Base-by-base conservation (phyloP, 2,329 filamentous ascomycete species). In the Ascochyta rabiei region DNA sequence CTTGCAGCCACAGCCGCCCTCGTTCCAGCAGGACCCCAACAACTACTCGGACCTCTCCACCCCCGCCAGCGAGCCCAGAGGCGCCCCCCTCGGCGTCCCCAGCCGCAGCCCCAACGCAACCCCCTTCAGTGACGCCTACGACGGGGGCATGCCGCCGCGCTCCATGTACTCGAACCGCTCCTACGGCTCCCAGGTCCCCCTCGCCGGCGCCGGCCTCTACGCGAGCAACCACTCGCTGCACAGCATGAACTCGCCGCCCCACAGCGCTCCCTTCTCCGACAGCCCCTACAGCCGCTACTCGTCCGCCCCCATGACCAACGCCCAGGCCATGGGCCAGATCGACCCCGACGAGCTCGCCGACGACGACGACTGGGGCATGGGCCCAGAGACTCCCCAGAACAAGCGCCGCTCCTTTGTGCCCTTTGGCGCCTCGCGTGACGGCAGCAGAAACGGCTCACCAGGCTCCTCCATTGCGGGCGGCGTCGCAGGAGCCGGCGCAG, bases 341-440 rank as follows among this genome's bases (percentile, higher is more conserved):
- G 87, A 96, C 70, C 91, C 92, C 2, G 86, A 89, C 67, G 86
- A 88, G 13, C 93, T 96, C 60, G 84, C 84, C 19, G 93, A 96
- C 71, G 93, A 97, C 69, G 91, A 90, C 24, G 93, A 96, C 67
- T 93, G 96, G 71, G 91, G 89, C 1, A 82, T 95, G 46, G 81
- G 84, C 4, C 67, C 66, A 15, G 87, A 84, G 63, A 77, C 55
- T 74, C 40, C 57, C 8, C 67, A 70, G 67, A 75, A 72, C 65
- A 78, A 80, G 71, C 81, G 83, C 56, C 82, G 80, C 60, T 86
- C 88, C 31, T 83, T 88, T 72, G 75, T 88, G 31, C 46, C 47
- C 54, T 75, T 86, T 3, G 80, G 81, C 8, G 77, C 59, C 19
- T 70, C 69, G 35, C 45, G 67, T 79, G 34, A 53, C 77, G 75